Percentiles rank a stretch among this genome's conserved stretches.
phyloP scores from a whole-genome alignment of 1,284 basidiomycete species.

The Cutaneotrichosporon cyanovorans region DNA sequence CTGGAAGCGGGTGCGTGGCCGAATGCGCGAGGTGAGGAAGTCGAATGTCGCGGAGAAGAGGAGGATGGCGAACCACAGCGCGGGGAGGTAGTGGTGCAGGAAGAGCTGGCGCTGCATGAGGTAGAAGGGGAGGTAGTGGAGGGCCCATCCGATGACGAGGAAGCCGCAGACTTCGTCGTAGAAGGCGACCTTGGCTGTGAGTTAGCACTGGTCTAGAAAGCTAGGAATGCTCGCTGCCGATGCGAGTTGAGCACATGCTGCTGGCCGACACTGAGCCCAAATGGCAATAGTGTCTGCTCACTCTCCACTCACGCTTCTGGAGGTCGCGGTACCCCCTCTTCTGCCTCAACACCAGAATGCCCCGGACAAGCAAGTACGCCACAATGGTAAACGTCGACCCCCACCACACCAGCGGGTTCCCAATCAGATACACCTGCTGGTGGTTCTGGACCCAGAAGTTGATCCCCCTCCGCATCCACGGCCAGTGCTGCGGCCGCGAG shows the following conservation, averaged over 20 bases:
- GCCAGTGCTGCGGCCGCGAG: conserved; percentile 85
- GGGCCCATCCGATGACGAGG: conserved; percentile 83
- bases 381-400: conserved; percentile 64
- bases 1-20: conserved; percentile 68
- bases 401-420: conserved; percentile 93
- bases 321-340: conserved; percentile 89
- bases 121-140: conserved; percentile 96
- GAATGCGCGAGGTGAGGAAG: conserved; percentile 67
- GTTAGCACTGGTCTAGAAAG: no score
- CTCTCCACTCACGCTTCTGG: conserved; percentile 63
- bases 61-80: conserved; percentile 87
- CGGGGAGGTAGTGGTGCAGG: conserved; percentile 93
- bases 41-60: conserved; percentile 75
- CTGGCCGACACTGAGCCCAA: no score
- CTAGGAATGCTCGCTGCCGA: no score
- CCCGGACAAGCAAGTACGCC: conserved; percentile 62
- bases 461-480: conserved; percentile 80
- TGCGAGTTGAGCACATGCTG: no score
- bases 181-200: conserved; percentile 71
- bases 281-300: no score
- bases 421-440: conserved; percentile 87
- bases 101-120: conserved; percentile 94
- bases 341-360: conserved; percentile 72
- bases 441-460: conserved; percentile 99
- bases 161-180: conserved; percentile 88